Evolutionary conservation across 1,284 basidiomycete species (phyloP), one percentile per base, ranked within the genome.

Genomic region (Sporisorium exsertum): DNA sequence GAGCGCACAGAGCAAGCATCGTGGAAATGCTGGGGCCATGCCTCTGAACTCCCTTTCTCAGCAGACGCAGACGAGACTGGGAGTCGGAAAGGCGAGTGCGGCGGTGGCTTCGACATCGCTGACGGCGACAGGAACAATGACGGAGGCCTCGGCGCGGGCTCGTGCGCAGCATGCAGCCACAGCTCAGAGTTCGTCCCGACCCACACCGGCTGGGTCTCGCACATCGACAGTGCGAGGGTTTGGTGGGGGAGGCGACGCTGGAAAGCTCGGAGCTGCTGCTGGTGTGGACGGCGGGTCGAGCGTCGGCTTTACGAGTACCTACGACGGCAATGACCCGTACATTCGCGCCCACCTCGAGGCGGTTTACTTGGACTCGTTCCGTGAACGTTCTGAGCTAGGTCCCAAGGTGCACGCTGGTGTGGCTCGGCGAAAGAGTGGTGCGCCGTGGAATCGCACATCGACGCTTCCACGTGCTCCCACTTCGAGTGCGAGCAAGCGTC

Each of bases 261-360:
- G 15, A 7, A 68, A 60, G 37, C 26, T 42, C 0, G 59, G 62
- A 27, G 71, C 58, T 13, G 53, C 60, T 22, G 64, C 47, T 5
- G 46, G 42, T 2, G 40, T 32, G 6, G 76, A 63, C 20, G 58
- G 50, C 16, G 54, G 64, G 0, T 65, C 58, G 3, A 58, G 56
- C 7, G 56, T 66, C 5, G 45, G 43, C 29, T 82, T 80, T 55
- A 61, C 68, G 0, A 76, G 67, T 49, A 84, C 82, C 5, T 84
- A 84, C 64, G 80, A 82, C 29, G 83, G 83, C 37, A 69, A 73
- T 13, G 84, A 85, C 37, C 84, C 84, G 1, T 81, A 83, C 58
- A 72, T 84, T 42, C 78, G 77, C 5, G 81, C 83, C 6, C 84
- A 85, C 54, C 78, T 85, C 26, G 77, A 81, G 40, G 70, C 69